phyloP scores from a whole-genome alignment of 495 filamentous ascomycete species.

The Penicillium steckii region DNA sequence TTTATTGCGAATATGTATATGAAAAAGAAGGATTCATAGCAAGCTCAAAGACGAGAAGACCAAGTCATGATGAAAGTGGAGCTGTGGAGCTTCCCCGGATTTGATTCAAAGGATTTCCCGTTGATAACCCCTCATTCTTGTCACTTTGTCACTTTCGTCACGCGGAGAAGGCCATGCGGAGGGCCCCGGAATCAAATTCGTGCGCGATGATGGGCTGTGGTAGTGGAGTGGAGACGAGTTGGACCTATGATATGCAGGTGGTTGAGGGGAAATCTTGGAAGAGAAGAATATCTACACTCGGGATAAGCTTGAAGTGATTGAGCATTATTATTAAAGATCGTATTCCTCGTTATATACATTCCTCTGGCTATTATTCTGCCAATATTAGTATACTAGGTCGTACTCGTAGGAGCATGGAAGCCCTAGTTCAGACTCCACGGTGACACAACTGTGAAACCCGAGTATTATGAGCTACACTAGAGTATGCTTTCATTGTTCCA shows the following conservation, averaged over 20 bases:
- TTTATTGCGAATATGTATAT: neutral
- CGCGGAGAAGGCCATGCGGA: neutral
- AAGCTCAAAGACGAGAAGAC: neutral
- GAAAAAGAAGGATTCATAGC: neutral
- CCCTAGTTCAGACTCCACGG: neutral
- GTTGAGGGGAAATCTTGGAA: neutral
- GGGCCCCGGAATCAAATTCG: neutral
- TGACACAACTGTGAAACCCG: neutral
- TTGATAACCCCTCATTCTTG: constrained; percentile 19
- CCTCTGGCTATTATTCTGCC: no score
- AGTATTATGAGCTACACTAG: neutral
- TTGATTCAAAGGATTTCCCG: constrained; percentile 4
- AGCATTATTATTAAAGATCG: no score
- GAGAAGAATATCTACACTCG: no score
- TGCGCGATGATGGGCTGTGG: neutral
- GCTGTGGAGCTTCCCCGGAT: constrained; percentile 25
- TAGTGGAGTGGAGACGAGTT: neutral
- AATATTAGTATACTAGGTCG: no score
- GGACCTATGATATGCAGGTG: neutral
- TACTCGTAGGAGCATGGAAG: no score
- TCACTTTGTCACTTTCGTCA: constrained; percentile 1
- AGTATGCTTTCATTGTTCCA: constrained; percentile 18
- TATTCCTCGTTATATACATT: no score
- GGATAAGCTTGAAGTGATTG: no score
- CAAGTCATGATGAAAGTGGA: constrained; percentile 7